These are phyloP conservation scores for Hondaea fermentalgiana DNA, from an alignment of 108 stramenopile genomes.

Conservation along the genomic window DNA sequence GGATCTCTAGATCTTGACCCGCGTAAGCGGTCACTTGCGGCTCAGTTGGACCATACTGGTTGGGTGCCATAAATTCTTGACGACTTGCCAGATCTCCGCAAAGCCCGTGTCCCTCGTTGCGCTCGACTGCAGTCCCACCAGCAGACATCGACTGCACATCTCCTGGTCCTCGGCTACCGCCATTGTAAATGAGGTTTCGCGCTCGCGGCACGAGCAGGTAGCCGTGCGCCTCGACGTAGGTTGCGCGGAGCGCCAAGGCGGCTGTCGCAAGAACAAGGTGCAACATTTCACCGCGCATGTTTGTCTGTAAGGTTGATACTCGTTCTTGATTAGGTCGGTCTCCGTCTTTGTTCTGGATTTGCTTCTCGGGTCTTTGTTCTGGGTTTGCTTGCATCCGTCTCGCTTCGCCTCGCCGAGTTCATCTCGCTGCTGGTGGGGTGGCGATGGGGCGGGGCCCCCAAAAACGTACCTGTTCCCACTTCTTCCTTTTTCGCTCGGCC, in stretches of 20 bases:
- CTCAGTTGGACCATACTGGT: background rate
- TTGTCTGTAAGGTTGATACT: too few relatives aligned
- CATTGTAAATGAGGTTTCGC: background rate
- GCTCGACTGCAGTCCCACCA: background rate
- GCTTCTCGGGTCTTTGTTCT: too few relatives aligned
- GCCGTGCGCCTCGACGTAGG: background rate
- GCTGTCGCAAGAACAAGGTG: too few relatives aligned
- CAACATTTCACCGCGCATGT: too few relatives aligned
- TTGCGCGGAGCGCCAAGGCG: background rate
- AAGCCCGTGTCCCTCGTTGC: background rate
- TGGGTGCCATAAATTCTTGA: conserved; percentile 7
- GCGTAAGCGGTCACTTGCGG: background rate
- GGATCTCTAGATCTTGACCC: background rate
- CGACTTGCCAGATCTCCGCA: background rate
- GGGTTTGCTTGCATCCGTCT: too few relatives aligned
- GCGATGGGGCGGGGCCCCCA: too few relatives aligned
- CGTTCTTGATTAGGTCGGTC: too few relatives aligned
- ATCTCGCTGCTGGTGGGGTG: too few relatives aligned
- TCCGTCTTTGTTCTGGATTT: too few relatives aligned
- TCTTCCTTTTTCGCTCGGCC: too few relatives aligned
- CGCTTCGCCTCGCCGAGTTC: too few relatives aligned
- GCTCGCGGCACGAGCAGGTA: background rate
- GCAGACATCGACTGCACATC: background rate
- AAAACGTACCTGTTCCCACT: too few relatives aligned
- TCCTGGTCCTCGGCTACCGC: background rate